Conservation (phyloP, 345 rosid genomes). For the Linum lewisii region DNA sequence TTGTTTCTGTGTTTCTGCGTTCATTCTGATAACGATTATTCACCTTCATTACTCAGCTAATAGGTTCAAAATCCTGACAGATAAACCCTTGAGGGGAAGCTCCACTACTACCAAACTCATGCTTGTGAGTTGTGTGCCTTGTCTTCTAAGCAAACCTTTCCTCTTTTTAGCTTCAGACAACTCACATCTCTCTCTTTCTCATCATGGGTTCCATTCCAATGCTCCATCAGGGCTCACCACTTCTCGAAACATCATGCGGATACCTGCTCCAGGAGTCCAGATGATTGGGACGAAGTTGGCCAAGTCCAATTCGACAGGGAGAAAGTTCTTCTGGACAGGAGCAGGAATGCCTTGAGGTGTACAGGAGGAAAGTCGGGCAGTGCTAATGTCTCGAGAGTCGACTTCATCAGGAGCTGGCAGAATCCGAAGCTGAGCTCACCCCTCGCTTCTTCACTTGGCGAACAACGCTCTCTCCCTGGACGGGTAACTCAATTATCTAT, state of each 20-base stretch:
- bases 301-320: constrained; percentile 70
- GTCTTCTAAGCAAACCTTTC: constrained; percentile 50
- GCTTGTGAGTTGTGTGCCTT: constrained; percentile 39
- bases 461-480: constrained; percentile 73
- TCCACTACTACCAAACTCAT: constrained; percentile 50
- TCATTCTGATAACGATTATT: background rate
- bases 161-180: constrained; percentile 1
- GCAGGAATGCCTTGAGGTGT: constrained; percentile 84
- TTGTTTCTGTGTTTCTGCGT: too few relatives aligned
- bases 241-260: constrained; percentile 1
- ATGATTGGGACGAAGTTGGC: constrained; percentile 99
- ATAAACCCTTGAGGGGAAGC: constrained; percentile 62
- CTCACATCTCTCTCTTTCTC: background rate
- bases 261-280: constrained; percentile 22
- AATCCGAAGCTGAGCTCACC: constrained; percentile 94
- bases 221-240: constrained; percentile 42
- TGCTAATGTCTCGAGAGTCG: constrained; percentile 84
- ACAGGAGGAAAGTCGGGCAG: constrained; percentile 91
- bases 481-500: constrained; percentile 53
- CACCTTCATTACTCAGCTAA: constrained; percentile 7
- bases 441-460: constrained; percentile 92
- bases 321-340: constrained; percentile 73
- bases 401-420: constrained; percentile 92
- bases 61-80: constrained; percentile 11
- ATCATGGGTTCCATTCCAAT: constrained; percentile 65